These are phyloP conservation scores for Mycena capillaripes DNA, from an alignment of 768 basidiomycete species.

Conservation along the genomic window DNA sequence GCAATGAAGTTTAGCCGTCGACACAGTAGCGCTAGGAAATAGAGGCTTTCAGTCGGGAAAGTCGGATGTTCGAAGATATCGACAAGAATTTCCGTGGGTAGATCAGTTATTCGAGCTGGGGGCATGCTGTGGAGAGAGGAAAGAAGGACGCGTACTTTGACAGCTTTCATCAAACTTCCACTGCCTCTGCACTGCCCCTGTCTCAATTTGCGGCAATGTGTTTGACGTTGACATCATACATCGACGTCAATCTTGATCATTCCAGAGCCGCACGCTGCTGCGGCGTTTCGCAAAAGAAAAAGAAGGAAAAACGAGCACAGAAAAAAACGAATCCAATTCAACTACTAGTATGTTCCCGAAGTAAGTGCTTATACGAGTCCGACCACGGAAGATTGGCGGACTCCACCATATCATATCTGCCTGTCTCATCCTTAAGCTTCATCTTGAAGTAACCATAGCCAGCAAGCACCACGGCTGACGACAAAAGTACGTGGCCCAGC, in stretches of 20 bases:
- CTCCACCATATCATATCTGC: background rate
- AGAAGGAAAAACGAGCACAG: too few species aligned
- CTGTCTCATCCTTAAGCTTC: too few species aligned
- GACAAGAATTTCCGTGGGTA: background rate
- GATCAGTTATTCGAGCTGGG: background rate
- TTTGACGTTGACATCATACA: too few species aligned
- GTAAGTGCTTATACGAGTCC: background rate
- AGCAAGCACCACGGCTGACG: background rate
- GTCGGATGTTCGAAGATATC: background rate
- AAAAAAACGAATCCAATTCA: too few species aligned
- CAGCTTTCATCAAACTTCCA: too few species aligned
- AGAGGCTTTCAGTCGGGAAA: background rate
- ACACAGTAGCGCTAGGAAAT: background rate
- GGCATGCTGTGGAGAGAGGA: background rate
- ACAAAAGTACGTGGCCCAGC: background rate
- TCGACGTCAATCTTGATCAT: too few species aligned
- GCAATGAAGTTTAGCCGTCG: conserved; percentile 6
- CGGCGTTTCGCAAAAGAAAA: too few species aligned
- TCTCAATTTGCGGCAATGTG: too few species aligned
- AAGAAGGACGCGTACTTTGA: too few species aligned
- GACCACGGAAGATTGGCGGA: background rate
- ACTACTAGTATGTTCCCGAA: background rate
- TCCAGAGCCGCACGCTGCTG: too few species aligned
- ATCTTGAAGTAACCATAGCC: conserved; percentile 2
- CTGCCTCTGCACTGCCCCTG: too few species aligned